These are phyloP conservation scores for Maudiozyma pseudohumilis DNA, from an alignment of 805 yeast genomes.

Conservation along the genomic window DNA sequence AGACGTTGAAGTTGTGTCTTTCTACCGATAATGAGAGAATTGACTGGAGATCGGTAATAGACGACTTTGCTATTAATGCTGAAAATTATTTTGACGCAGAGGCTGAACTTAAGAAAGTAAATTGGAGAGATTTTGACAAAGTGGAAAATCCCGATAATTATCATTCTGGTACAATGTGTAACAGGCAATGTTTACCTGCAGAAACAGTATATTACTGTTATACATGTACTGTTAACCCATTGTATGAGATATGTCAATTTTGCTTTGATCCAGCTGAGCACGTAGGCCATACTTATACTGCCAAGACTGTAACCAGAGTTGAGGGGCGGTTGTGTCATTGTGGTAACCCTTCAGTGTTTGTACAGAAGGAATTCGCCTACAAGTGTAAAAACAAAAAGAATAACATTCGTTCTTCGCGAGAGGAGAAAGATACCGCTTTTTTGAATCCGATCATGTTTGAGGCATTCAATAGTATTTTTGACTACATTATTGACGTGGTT, in stretches of 20 bases:
- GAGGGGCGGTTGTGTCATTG: constrained; percentile 29
- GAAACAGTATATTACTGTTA: constrained; percentile 27
- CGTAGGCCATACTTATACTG: constrained; percentile 42
- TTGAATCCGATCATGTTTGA: constrained; percentile 7
- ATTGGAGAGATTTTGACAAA: constrained; percentile 12
- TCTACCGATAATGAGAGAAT: constrained; percentile 8
- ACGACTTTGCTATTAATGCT: constrained; percentile 12
- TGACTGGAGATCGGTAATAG: constrained; percentile 17
- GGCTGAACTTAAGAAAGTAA: constrained; percentile 6
- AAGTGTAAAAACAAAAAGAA: constrained; percentile 16
- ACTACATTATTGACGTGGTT: constrained; percentile 19
- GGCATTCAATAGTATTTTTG: constrained; percentile 16
- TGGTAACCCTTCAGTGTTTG: constrained; percentile 22
- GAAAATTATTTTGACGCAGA: constrained; percentile 17
- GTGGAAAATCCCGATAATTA: constrained; percentile 4
- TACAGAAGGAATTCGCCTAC: constrained; percentile 11
- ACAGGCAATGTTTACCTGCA: constrained; percentile 19
- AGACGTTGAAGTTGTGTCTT: constrained; percentile 13
- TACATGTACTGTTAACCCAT: constrained; percentile 25
- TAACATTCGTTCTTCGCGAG: constrained; percentile 4
- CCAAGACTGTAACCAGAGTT: constrained; percentile 20
- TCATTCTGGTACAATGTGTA: constrained; percentile 23
- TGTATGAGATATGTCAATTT: constrained; percentile 46
- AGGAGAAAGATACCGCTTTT: not conserved
- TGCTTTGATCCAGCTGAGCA: constrained; percentile 69